Evolutionary conservation across 192 early-diverging fungal species (phyloP).

Genomic region (Coemansia sp.): DNA sequence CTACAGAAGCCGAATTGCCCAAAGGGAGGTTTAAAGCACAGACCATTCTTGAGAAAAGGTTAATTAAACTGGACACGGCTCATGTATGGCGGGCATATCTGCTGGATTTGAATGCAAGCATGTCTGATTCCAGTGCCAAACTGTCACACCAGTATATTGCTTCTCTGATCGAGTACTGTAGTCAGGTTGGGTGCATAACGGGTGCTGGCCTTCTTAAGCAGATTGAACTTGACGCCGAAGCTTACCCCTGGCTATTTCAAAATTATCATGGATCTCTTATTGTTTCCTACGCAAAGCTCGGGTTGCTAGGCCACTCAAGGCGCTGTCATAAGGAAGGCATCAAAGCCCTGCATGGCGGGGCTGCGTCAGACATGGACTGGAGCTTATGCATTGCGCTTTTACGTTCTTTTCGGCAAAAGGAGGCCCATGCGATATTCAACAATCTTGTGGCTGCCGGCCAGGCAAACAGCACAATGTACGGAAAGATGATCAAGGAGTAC

Average conservation of each 20-base stretch:
- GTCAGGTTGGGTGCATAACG: constrained; percentile 16
- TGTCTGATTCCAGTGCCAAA: not conserved
- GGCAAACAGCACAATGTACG: constrained; percentile 20
- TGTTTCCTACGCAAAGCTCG: constrained; percentile 34
- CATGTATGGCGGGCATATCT: constrained; percentile 25
- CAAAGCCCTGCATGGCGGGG: not conserved
- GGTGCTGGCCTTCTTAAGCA: constrained; percentile 28
- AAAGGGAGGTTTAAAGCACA: constrained; percentile 6
- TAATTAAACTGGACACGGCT: constrained; percentile 17
- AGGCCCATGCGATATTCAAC: constrained; percentile 35
- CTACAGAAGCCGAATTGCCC: not conserved
- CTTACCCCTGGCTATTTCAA: constrained; percentile 14
- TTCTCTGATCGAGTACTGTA: constrained; percentile 18
- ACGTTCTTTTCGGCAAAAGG: constrained; percentile 25
- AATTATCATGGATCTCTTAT: constrained; percentile 10
- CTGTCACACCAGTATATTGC: constrained; percentile 3
- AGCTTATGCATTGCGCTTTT: constrained; percentile 39
- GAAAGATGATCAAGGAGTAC: constrained; percentile 25
- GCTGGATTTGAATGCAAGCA: not conserved
- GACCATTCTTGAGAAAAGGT: constrained; percentile 4
- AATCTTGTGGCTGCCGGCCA: constrained; percentile 12
- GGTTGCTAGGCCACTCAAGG: constrained; percentile 24
- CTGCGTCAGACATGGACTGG: constrained; percentile 18
- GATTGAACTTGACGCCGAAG: constrained; percentile 29
- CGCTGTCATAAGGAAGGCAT: constrained; percentile 23